These are phyloP conservation scores for Lophiotrema nucula DNA, from an alignment of 495 filamentous ascomycete genomes.

Conservation along the genomic window DNA sequence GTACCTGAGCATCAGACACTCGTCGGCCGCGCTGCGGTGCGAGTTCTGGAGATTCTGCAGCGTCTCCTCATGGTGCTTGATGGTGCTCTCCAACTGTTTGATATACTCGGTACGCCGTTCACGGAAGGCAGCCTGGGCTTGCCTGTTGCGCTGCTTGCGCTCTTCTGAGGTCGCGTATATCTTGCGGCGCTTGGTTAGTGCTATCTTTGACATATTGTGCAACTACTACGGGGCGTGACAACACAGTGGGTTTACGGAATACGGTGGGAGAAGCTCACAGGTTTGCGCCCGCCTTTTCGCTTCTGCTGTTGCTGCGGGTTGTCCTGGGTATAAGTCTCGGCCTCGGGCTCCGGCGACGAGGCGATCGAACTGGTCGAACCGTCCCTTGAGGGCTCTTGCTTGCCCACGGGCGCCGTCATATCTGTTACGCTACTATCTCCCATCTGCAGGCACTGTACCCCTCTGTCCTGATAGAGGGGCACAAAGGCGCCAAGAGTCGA, in stretches of 20 bases:
- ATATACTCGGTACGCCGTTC: constrained; percentile 98
- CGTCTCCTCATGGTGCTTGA: constrained; percentile 94
- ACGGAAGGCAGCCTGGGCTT: constrained; percentile 95
- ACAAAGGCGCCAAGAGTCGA: constrained; percentile 30
- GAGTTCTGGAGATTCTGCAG: constrained; percentile 88
- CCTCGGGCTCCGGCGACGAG: constrained; percentile 56
- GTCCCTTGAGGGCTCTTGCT: constrained; percentile 36
- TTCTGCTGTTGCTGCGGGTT: constrained; percentile 69
- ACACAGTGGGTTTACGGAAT: too few species aligned
- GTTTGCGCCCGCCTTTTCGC: constrained; percentile 95
- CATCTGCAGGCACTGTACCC: constrained; percentile 40
- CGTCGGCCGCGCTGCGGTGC: constrained; percentile 91
- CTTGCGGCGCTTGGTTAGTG: constrained; percentile 48
- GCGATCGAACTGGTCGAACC: constrained; percentile 42
- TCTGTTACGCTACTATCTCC: constrained; percentile 37
- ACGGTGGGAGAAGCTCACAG: constrained; percentile 68
- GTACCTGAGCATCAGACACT: constrained; percentile 96
- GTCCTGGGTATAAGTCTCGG: constrained; percentile 57
- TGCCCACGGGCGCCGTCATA: constrained; percentile 40
- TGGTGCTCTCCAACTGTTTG: constrained; percentile 96
- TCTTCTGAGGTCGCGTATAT: constrained; percentile 99
- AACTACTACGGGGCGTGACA: constrained; percentile 21
- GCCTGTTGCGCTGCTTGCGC: constrained; percentile 94
- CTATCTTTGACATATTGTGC: constrained; percentile 30
- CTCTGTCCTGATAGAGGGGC: constrained; percentile 31